Base-by-base conservation (phyloP, 2,329 filamentous ascomycete species). In the Verticillium nubilum region DNA sequence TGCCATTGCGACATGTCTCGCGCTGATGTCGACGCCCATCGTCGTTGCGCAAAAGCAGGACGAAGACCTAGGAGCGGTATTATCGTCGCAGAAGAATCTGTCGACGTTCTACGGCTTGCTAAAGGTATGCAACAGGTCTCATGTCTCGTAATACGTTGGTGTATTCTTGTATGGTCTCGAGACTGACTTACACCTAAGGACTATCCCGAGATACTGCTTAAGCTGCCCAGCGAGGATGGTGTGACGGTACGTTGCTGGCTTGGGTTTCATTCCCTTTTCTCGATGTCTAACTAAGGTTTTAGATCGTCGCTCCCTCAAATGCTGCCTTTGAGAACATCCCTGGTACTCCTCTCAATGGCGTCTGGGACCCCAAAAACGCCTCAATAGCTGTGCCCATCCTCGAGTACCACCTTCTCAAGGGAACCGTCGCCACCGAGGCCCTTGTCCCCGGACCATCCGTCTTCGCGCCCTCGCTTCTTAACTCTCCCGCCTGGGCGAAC, bases 371-470 rank as follows among this genome's bases (percentile, higher is more conserved):
- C 9, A 73, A 82, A 5, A 70, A 81, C 65, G 68, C 71, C 56
- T 72, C 74, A 42, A 74, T 83, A 9, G 73, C 77, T 3, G 70
- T 77, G n/a, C 70, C 72, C 33, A 77, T 88, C 31, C 77, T 89
- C 5, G 73, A 80, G 56, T 89, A 89, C 70, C 86, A 89, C 71
- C 79, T 88, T 56, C 73, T 88, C 27, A 75, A 80, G 56, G 80
- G 78, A 55, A 78, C 77, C 15, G 76, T 86, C 13, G 66, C 70
- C 4, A 73, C 74, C 5, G 70, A 66, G 7, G 68, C 67, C 19
- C 72, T 82, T 35, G 61, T 69, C 2, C 61, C 67, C 0, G 76
- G 76, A 1, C 70, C 71, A 2, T 71, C 74, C 1, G 68, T 69
- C 23, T 77, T 80, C 58, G 69, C 75, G 33, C 68, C 74, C 29